A percentile compares a stretch with the other conserved stretches of the same genome.
These are phyloP conservation scores for Leishmania gerbilli DNA, from an alignment of 208 protist species.

Conservation along the genomic window DNA sequence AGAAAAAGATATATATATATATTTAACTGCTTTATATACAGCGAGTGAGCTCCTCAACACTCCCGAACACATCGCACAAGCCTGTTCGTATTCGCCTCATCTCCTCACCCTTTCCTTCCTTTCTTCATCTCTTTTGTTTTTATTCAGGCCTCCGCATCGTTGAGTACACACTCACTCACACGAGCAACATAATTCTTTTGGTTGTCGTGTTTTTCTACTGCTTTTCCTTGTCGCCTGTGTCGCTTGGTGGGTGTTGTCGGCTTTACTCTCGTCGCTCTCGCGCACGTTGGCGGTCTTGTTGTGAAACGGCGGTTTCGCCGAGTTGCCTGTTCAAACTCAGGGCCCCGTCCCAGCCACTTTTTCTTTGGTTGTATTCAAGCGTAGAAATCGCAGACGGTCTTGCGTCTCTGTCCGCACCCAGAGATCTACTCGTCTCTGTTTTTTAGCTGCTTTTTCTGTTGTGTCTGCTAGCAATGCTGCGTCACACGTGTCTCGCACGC, in stretches of 20 bases:
- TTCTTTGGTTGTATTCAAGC: not conserved
- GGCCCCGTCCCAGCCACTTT: not conserved
- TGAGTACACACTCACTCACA: too few relatives aligned
- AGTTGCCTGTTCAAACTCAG: not conserved
- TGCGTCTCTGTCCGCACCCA: not conserved
- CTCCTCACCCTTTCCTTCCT: too few relatives aligned
- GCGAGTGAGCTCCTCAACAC: too few relatives aligned
- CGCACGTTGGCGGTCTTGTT: not conserved
- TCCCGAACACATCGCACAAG: too few relatives aligned
- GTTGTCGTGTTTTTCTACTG: not conserved
- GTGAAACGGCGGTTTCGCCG: not conserved
- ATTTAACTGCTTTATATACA: too few relatives aligned
- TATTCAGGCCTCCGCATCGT: not conserved
- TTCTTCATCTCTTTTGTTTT: not conserved
- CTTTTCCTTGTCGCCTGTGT: not conserved
- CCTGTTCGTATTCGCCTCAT: too few relatives aligned
- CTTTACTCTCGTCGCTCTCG: not conserved
- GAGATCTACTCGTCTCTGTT: conserved; percentile 7
- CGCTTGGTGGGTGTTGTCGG: not conserved
- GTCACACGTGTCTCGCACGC: conserved; percentile 39
- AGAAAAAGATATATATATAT: too few relatives aligned
- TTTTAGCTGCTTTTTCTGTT: not conserved
- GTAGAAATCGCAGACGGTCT: not conserved
- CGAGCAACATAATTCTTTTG: not conserved
- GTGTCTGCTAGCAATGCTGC: conserved; percentile 51